Percentiles rank a stretch among this genome's conserved stretches.
These are phyloP conservation scores for Emmonsiellopsis sp. DNA, from an alignment of 2,329 filamentous ascomycete species.

Conservation along the genomic window DNA sequence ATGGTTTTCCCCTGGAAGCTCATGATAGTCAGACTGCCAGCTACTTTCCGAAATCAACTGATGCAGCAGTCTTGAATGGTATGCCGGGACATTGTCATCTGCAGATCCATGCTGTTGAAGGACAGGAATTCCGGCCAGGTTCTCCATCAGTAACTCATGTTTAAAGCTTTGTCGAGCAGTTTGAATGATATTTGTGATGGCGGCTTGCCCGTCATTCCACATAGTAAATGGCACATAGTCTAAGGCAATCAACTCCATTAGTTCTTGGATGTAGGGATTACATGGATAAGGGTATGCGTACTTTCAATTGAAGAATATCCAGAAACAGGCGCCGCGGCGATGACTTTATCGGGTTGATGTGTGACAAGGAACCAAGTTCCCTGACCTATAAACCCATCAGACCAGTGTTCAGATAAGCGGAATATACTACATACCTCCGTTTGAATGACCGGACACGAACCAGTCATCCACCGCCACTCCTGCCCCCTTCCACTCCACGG, in stretches of 20 bases:
- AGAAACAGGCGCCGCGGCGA: conserved; percentile 48
- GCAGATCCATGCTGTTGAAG: conserved; percentile 47
- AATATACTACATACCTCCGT: conserved; percentile 35
- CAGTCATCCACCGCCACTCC: conserved; percentile 37
- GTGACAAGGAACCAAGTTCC: conserved; percentile 49
- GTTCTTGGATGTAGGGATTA: background rate
- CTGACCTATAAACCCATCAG: conserved; percentile 32
- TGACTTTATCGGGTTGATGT: conserved; percentile 46
- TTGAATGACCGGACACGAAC: conserved; percentile 50
- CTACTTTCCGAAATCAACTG: conserved; percentile 37
- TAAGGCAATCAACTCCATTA: conserved; percentile 13
- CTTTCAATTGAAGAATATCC: conserved; percentile 50
- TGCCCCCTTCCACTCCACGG: conserved; percentile 39
- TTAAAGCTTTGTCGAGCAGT: conserved; percentile 43
- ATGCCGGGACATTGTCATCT: conserved; percentile 51
- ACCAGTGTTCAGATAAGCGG: background rate
- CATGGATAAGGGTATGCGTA: conserved; percentile 7
- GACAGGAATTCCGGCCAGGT: conserved; percentile 43
- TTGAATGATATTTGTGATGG: conserved; percentile 38
- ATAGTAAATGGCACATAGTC: conserved; percentile 49
- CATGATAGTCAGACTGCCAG: conserved; percentile 38
- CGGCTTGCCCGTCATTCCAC: conserved; percentile 47
- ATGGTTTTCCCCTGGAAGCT: conserved; percentile 41
- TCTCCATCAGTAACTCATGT: conserved; percentile 46
- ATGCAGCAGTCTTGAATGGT: conserved; percentile 47